Evolutionary conservation across 2,329 filamentous ascomycete genomes (phyloP), one percentile per base, ranked within the genome.

Genomic region (Colletotrichum agaves): DNA sequence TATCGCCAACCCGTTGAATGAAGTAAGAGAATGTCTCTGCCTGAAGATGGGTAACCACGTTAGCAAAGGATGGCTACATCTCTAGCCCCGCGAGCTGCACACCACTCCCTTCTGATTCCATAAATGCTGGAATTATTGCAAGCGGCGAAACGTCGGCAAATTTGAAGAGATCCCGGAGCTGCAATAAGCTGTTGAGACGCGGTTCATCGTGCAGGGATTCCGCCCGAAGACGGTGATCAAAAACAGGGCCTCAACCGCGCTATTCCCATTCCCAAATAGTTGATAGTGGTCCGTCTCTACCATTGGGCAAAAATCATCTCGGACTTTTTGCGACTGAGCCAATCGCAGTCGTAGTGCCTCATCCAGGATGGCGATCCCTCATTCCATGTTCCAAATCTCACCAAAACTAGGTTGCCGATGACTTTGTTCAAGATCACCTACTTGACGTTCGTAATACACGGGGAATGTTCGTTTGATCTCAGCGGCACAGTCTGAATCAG

Each of bases 1-100:
- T 27, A 23, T 61, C 1, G 35, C 10, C 13, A 15, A 59, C 19
- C 37, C 10, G 44, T 55, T 39, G 41, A 62, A 56, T 39, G 49
- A 49, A 19, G 19, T 7, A 5, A 52, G 44, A 67, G 50, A 67
- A 67, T 63, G 11, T 67, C 44, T 57, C 63, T 67, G 63, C 63
- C 59, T 67, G n/a, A 49, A 15, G 23, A 19, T 15, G 13, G 41
- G 13, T 23, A 17, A 37, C 44, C 17, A 3, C 12, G 8, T 11
- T n/a, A 21, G 23, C 6, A 47, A 6, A 43, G 57, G 57, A 27
- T 49, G 50, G 31, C 12, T 13, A 3, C 27, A 21, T n/a, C 41
- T 58, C 39, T 31, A 49, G 57, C 57, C 57, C 43, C 39, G 57
- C n/a, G 1, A 31, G 39, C 35, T 37, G 35, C 19, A 27, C 23